These are phyloP conservation scores for Coprinopsis cinerea DNA, from an alignment of 768 basidiomycete genomes.

Conservation along the genomic window DNA sequence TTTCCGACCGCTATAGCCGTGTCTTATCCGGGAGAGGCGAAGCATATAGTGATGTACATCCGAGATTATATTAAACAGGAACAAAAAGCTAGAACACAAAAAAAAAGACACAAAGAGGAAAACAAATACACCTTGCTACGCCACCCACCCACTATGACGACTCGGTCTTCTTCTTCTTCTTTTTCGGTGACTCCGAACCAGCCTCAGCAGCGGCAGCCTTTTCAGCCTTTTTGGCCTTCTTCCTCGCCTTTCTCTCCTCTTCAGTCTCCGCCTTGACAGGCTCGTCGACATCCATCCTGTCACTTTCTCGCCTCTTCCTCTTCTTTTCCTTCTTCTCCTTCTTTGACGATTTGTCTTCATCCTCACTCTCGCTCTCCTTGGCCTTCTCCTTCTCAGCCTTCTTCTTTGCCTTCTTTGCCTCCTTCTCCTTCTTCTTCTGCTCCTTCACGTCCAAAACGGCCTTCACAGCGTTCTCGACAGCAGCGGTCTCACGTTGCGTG, in stretches of 20 bases:
- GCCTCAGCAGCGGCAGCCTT: conserved; percentile 23
- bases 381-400: conserved; percentile 44
- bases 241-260: conserved; percentile 76
- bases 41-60: too few relatives aligned
- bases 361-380: conserved; percentile 25
- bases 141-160: conserved; percentile 17
- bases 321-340: conserved; percentile 33
- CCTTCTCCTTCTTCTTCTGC: conserved; percentile 78
- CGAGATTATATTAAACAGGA: background rate
- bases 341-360: conserved; percentile 32
- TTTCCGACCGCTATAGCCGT: too few relatives aligned
- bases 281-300: conserved; percentile 31
- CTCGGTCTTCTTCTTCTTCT: conserved; percentile 56
- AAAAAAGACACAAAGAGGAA: background rate
- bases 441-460: conserved; percentile 78
- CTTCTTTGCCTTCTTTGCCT: conserved; percentile 71
- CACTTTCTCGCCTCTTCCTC: conserved; percentile 43
- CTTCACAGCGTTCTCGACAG: conserved; percentile 70
- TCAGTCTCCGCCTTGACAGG: conserved; percentile 61
- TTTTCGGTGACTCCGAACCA: conserved; percentile 29
- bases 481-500: conserved; percentile 69
- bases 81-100: background rate
- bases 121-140: background rate
- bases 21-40: too few relatives aligned
- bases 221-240: conserved; percentile 68